Conservation (phyloP, 352 stramenopile genomes). For the Aphanomyces stellatus region DNA sequence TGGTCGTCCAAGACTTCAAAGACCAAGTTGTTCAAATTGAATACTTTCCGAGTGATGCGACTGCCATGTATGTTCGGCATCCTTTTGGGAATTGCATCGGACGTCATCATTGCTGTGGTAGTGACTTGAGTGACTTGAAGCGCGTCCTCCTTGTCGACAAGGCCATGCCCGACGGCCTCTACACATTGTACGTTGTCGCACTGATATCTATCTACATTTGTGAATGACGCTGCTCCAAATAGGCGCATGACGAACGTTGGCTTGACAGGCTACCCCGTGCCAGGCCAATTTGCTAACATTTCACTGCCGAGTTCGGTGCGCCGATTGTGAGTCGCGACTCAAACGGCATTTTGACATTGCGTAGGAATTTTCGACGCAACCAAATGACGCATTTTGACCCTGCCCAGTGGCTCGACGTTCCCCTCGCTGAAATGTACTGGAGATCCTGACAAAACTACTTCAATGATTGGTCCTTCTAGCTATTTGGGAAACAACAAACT, state of each 20-base stretch:
- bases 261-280: not conserved
- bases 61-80: not conserved
- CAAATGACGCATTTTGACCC: not conserved
- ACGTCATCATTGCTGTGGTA: not conserved
- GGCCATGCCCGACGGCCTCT: not conserved
- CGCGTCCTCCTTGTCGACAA: not conserved
- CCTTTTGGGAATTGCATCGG: too few relatives aligned
- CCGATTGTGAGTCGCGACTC: not conserved
- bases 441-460: too few relatives aligned
- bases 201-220: not conserved
- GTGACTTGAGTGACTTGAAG: not conserved
- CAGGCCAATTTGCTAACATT: not conserved
- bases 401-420: not conserved
- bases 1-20: not conserved
- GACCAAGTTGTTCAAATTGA: not conserved
- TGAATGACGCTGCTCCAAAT: not conserved
- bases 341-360: not conserved
- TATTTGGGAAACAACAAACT: not conserved
- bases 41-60: not conserved
- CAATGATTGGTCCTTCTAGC: too few relatives aligned
- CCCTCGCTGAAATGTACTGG: not conserved
- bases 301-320: not conserved
- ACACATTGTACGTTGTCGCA: not conserved
- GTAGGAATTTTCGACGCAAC: not conserved
- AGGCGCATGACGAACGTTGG: not conserved